Evolutionary conservation across 2,329 filamentous ascomycete species (phyloP), one percentile per base, ranked within the genome.

Genomic region (Cladorrhinum sp.): DNA sequence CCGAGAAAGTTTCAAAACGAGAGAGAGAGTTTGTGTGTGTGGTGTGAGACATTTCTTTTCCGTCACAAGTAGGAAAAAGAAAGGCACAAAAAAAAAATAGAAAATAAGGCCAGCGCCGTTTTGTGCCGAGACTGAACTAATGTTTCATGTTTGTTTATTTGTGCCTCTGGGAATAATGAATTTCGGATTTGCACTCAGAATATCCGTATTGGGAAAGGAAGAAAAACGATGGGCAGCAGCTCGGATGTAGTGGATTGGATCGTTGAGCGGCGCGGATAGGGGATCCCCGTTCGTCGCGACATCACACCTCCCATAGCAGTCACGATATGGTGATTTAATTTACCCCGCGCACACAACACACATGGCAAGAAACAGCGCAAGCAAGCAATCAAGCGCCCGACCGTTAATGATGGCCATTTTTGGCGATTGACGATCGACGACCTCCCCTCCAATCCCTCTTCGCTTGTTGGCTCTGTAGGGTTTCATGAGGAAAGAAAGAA

Each of bases 271-370:
- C 33, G 33, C 12, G 12, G 33, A 36, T 23, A 28, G 30, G 51
- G 16, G n/a, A 49, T 49, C 46, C 46, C 46, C 33, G 33, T 16
- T 36, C 33, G 33, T 36, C 14, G 33, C 33, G 14, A 36, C 33
- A 10, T 36, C 46, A 20, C 46, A 49, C 46, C 14, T 49, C 18
- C 39, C 18, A 21, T 24, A 3, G 8, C 79, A 10, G 9, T 12
- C 14, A 9, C 42, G 10, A 18, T 3, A 3, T 20, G n/a, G 36
- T n/a, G n/a, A 42, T 46, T 20, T 46, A 46, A 46, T 18, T 46
- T 46, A 18, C 16, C 42, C 3, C 6, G n/a, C 42, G 7, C n/a
- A 46, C 14, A 5, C 10, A 20, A 18, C n/a, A 18, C 16, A 10
- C n/a, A 46, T 4, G 3, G 36, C 10, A 10, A 5, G 26, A 30